Base-by-base conservation (phyloP, 148 eudicot genomes). In the Rheum nobile region DNA sequence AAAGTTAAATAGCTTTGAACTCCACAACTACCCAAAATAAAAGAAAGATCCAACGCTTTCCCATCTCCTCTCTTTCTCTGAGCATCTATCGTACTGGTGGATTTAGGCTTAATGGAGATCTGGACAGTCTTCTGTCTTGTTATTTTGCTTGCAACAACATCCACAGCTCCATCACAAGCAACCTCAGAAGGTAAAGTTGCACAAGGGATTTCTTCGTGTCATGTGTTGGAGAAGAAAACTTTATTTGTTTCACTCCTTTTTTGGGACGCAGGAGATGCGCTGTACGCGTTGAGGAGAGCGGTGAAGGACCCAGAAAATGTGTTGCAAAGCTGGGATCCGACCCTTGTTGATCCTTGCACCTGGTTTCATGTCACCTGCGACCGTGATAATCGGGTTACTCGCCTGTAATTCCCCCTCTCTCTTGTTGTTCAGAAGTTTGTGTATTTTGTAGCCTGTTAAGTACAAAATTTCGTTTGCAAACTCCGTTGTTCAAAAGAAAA, bases 341-440 rank as follows among this genome's bases (percentile, higher is more conserved):
- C 97, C n/a, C 81, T 89, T 73, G 97, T 89, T 37, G 86, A 92
- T 81, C 97, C 97, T 39, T 92, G 95, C 78, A 92, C 97, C 55
- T 92, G 97, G 97, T 92, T 92, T 73, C 97, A 89, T 77, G 95
- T 92, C 71, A 89, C 97, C 42, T 91, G 97, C 71, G 89, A 92
- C 78, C 63, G 48, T 52, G 74, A 85, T 32, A 83, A 83, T 39
- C 87, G 91, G 37, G 97, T 88, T 79, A 89, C 92, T 72, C 91
- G 97, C 77, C 82, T 91, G 97, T 91, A 79, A 75, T 77, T 72
- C 29, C 77, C 24, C 17, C 44, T 31, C 44, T 39, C n/a, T 16
- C 24, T 12, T 24, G 55, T 13, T 50, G 57, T 13, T 13, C 22
- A 14, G 57, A 57, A 57, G 1, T n/a, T 57, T n/a, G 31, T 57